Base-by-base conservation (phyloP, 1,284 basidiomycete species). In the Papiliotrema fonsecae region DNA sequence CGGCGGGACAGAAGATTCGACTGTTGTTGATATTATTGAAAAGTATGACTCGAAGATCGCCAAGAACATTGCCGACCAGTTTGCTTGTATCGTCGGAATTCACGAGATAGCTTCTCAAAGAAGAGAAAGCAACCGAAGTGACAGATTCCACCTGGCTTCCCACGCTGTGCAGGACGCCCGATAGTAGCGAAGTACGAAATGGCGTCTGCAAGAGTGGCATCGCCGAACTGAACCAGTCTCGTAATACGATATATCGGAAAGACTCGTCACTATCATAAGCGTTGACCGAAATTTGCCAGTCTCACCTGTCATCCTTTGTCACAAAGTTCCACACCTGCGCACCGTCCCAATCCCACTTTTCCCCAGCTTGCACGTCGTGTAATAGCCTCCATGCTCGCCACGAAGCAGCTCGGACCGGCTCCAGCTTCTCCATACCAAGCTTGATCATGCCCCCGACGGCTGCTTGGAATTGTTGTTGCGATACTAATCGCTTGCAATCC, bases 391-490 rank as follows among this genome's bases (percentile, higher is more conserved):
- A 56, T 48, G 89, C 78, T 53, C 78, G 75, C 0, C 88, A 90
- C 2, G 88, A 85, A 36, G 82, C 82, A 50, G 85, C 83, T 28
- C 93, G 81, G 27, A 97, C 87, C 60, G 87, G 88, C 65, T 97
- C 92, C 24, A 97, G 81, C 55, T 91, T 79, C 71, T 97, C 94
- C 16, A 89, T 82, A 6, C 87, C 86, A 67, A 96, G 90, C 70
- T 91, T 96, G 51, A 91, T 76, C 43, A 93, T 81, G 0, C 82
- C 83, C 3, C 78, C 81, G 36, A 87, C 65, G 10, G 79, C 77
- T n/a, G 72, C 61, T 51, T 82, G 78, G 69, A 82, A 85, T 45
- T 74, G 76, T n/a, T 72, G 63, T 14, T 81, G 73, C 13, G 85
- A 79, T 22, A 90, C 32, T 4, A 49, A 43, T 2, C 42, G n/a